phyloP scores from a whole-genome alignment of 495 filamentous ascomycete species.

The Penicillium malachiteum region DNA sequence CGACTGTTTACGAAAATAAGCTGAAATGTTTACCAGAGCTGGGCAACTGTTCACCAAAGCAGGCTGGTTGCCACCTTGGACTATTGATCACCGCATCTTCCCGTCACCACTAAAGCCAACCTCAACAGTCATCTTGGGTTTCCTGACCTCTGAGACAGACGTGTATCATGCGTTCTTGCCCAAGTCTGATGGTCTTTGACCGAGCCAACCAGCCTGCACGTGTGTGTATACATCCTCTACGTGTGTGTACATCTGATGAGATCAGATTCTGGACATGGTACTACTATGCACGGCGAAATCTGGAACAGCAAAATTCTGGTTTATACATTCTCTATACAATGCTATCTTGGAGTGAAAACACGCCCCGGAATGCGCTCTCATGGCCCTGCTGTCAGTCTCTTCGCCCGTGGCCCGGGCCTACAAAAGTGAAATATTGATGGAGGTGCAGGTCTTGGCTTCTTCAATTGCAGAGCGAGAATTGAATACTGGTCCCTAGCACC shows the following conservation, averaged over 20 bases:
- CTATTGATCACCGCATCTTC: background rate
- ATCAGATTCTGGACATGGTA: background rate
- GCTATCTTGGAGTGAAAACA: constrained; percentile 3
- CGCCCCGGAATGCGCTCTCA: background rate
- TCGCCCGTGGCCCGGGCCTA: constrained; percentile 1
- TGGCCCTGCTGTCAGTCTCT: constrained; percentile 1
- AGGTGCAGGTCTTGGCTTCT: constrained; percentile 1
- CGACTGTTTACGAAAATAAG: background rate
- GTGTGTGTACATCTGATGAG: background rate
- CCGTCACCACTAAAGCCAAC: background rate
- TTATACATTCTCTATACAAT: constrained; percentile 1
- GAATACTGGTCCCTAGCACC: constrained; percentile 3
- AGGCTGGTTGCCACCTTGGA: background rate
- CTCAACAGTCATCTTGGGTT: background rate
- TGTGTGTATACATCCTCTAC: too few relatives aligned
- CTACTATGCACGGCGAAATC: background rate
- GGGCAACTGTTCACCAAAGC: background rate
- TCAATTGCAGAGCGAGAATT: constrained; percentile 1
- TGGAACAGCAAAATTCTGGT: background rate
- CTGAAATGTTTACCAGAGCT: background rate
- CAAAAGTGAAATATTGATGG: background rate
- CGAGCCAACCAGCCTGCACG: background rate
- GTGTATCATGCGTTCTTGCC: background rate
- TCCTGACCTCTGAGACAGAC: background rate
- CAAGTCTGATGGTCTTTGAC: background rate